Evolutionary conservation across 352 stramenopile species (phyloP).

Genomic region (Phytophthora europaea): DNA sequence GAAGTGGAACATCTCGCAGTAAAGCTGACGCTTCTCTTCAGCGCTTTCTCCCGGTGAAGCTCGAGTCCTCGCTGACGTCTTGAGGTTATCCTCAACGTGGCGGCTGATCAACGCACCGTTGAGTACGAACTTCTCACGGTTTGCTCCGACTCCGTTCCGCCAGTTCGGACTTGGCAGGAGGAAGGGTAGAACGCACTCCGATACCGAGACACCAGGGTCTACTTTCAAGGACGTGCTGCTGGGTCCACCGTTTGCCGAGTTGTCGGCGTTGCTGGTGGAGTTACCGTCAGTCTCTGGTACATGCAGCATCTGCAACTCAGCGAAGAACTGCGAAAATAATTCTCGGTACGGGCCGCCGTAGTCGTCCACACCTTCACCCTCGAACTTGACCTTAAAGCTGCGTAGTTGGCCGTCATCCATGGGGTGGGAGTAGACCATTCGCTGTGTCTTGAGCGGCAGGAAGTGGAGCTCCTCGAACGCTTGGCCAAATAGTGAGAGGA

Average conservation of each 20-base stretch:
- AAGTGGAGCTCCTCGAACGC: slow-evolving; percentile 91
- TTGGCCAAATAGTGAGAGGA: slow-evolving; percentile 87
- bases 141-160: slow-evolving; percentile 78
- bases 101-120: slow-evolving; percentile 53
- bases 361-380: slow-evolving; percentile 95
- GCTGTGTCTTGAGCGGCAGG: slow-evolving; percentile 69
- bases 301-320: slow-evolving; percentile 65
- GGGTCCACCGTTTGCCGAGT: slow-evolving; percentile 17
- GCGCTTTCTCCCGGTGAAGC: slow-evolving; percentile 38
- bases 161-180: slow-evolving; percentile 91
- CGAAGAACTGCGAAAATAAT: slow-evolving; percentile 92
- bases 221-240: slow-evolving; percentile 33
- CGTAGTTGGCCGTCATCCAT: slow-evolving; percentile 94
- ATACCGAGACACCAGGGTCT: slow-evolving; percentile 26
- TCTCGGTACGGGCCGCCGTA: slow-evolving; percentile 95
- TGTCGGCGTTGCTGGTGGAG: slow-evolving; percentile 2
- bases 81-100: not conserved
- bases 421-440: slow-evolving; percentile 93
- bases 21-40: slow-evolving; percentile 66
- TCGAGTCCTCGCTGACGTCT: not conserved
- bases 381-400: slow-evolving; percentile 96
- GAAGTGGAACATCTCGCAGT: slow-evolving; percentile 91
- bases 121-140: slow-evolving; percentile 89
- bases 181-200: slow-evolving; percentile 82
- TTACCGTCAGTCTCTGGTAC: slow-evolving; percentile 18